Base-by-base conservation (phyloP, 169 alveolate species). In the Plasmodium berghei region DNA sequence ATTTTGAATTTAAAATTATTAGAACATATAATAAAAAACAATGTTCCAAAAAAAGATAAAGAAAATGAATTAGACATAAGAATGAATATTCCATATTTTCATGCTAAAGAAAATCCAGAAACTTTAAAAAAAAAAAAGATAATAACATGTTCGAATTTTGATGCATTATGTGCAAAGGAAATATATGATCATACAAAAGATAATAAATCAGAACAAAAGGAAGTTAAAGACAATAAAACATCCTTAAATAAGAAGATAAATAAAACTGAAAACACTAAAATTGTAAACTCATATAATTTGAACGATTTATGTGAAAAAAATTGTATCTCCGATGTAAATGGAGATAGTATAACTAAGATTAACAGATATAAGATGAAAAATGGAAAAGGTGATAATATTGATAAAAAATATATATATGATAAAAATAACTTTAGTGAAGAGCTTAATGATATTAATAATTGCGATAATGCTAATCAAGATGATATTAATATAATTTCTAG, bases 11-110 rank as follows among this genome's bases (percentile, higher is more conserved):
- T 75, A 28, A 75, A 63, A 75, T 75, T 75, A 56, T 75, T 75
- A 64, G 75, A 75, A 49, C 89, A 63, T 63, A 75, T 75, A 64
- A 49, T 63, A 66, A 75, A 56, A 18, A 40, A 63, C 45, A 64
- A 75, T 18, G 42, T 62, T 42, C 28, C 4, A 34, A 66, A 42
- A 26, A 42, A 34, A 75, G 28, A 75, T 56, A 64, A n/a, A 45
- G 42, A 10, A 66, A 62, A 16, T 46, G 73, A 55, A 61, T 22
- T 61, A 42, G 63, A 54, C 49, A 40, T 72, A 22, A 74, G 24
- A 74, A 26, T 20, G 12, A 49, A 18, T 20, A 20, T 46, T 34
- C n/a, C 52, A 49, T 9, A 45, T 61, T 62, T 22, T 59, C 40
- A 62, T 22, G 20, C 20, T 22, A 62, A 70, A 61, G 49, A 54